A percentile compares a stretch with the other conserved stretches of the same genome.
phyloP scores from a whole-genome alignment of 2,329 filamentous ascomycete species.

The Hymenoscyphus fructigenus region DNA sequence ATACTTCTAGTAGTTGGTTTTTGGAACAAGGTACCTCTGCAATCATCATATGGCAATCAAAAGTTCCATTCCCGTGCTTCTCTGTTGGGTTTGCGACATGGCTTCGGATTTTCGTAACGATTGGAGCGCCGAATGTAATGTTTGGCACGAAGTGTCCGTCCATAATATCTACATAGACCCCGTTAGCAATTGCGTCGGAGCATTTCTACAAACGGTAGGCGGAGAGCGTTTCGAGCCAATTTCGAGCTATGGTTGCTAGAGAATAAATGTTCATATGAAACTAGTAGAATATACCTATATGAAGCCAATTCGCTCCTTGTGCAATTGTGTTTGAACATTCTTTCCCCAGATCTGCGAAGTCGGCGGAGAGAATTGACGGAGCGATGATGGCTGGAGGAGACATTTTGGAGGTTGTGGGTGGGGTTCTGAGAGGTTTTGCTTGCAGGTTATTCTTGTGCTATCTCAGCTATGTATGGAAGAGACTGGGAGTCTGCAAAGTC shows the following conservation, averaged over 20 bases:
- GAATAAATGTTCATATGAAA: too few relatives aligned
- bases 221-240: too few relatives aligned
- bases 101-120: slow-evolving; percentile 88
- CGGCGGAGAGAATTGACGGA: slow-evolving; percentile 95
- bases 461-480: neutral
- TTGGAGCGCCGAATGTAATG: slow-evolving; percentile 92
- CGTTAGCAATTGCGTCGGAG: too few relatives aligned
- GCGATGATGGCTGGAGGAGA: slow-evolving; percentile 90
- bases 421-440: neutral
- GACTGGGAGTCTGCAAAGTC: neutral
- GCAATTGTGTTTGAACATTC: slow-evolving; percentile 85
- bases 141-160: slow-evolving; percentile 99
- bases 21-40: slow-evolving; percentile 64
- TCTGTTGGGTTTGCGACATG: slow-evolving; percentile 76
- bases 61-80: slow-evolving; percentile 79
- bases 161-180: slow-evolving; percentile 76
- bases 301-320: slow-evolving; percentile 72
- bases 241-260: too few relatives aligned
- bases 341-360: slow-evolving; percentile 85
- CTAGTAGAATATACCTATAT: slow-evolving; percentile 33
- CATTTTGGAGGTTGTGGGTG: slow-evolving; percentile 53
- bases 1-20: neutral
- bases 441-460: neutral
- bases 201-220: too few relatives aligned
- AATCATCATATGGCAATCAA: slow-evolving; percentile 99